These are phyloP conservation scores for Suillus alpinus DNA, from an alignment of 768 basidiomycete genomes.

Conservation along the genomic window DNA sequence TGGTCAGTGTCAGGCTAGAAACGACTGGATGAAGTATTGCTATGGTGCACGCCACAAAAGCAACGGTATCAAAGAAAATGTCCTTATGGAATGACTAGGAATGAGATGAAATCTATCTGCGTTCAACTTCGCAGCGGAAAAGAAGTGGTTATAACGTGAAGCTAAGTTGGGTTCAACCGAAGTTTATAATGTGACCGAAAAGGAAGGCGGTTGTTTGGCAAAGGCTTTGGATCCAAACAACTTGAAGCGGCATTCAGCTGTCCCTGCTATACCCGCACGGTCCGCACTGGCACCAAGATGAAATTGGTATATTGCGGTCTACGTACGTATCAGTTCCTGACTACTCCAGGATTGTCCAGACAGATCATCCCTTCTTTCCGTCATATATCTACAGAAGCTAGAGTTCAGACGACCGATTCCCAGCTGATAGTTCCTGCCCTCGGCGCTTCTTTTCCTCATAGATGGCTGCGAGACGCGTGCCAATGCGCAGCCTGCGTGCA, in stretches of 20 bases:
- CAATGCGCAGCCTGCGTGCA: conserved; percentile 72
- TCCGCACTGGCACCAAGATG: background rate
- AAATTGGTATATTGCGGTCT: background rate
- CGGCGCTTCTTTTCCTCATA: conserved; percentile 51
- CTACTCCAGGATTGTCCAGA: background rate
- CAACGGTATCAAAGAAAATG: background rate
- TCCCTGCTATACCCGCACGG: background rate
- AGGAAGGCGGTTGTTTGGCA: conserved; percentile 27
- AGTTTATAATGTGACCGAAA: conserved; percentile 2
- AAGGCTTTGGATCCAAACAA: conserved; percentile 30
- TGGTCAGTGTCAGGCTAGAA: background rate
- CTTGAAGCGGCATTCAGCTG: background rate
- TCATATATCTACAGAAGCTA: background rate
- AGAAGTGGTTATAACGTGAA: background rate
- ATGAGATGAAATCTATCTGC: background rate
- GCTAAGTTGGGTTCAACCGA: background rate
- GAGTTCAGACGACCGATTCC: background rate
- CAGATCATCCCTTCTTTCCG: background rate
- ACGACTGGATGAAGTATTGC: background rate
- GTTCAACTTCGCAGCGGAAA: background rate
- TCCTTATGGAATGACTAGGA: background rate
- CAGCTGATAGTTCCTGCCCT: conserved; percentile 27
- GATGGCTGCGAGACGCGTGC: conserved; percentile 87
- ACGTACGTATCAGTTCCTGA: background rate
- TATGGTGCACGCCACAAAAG: background rate